Percentiles rank a stretch among this genome's conserved stretches.
phyloP scores from a whole-genome alignment of 768 basidiomycete genomes.

The Hericium rajendrae region DNA sequence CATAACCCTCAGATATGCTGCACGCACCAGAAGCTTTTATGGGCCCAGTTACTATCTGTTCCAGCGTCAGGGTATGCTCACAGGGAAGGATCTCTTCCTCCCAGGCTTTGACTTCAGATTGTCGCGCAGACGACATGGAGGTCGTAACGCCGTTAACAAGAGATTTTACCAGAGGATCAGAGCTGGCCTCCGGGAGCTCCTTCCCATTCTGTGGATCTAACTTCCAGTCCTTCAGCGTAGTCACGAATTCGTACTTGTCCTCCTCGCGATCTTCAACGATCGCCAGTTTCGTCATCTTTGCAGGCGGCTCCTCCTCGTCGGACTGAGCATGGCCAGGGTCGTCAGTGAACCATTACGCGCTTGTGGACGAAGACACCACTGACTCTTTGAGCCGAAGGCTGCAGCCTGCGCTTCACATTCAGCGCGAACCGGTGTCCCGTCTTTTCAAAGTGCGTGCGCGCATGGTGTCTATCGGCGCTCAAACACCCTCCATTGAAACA shows the following conservation, averaged over 20 bases:
- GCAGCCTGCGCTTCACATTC: conserved; percentile 69
- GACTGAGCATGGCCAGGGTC: conserved; percentile 29
- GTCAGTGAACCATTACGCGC: not conserved
- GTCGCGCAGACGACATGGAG: conserved; percentile 80
- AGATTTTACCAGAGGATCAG: conserved; percentile 35
- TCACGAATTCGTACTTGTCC: conserved; percentile 71
- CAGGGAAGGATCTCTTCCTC: conserved; percentile 88
- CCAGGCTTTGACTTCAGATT: conserved; percentile 96
- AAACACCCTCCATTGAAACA: conserved; percentile 96
- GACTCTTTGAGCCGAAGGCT: conserved; percentile 55
- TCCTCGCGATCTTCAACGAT: conserved; percentile 82
- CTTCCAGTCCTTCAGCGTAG: conserved; percentile 65
- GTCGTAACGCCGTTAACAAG: conserved; percentile 64
- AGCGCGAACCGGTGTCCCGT: conserved; percentile 68
- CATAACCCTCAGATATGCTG: not conserved
- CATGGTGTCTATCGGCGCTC: conserved; percentile 54
- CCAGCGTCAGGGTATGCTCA: conserved; percentile 61
- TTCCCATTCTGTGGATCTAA: conserved; percentile 47
- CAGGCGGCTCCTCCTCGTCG: conserved; percentile 73
- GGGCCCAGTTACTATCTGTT: conserved; percentile 36
- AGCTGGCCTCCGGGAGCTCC: conserved; percentile 32
- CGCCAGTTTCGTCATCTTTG: conserved; percentile 83
- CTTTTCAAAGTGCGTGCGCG: conserved; percentile 60
- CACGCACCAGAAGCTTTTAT: conserved; percentile 45
- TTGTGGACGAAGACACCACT: conserved; percentile 22